Percentiles rank a stretch among this genome's conserved stretches.
Evolutionary conservation across 495 filamentous ascomycete genomes (phyloP).

Genomic region (Penicillium roqueforti): DNA sequence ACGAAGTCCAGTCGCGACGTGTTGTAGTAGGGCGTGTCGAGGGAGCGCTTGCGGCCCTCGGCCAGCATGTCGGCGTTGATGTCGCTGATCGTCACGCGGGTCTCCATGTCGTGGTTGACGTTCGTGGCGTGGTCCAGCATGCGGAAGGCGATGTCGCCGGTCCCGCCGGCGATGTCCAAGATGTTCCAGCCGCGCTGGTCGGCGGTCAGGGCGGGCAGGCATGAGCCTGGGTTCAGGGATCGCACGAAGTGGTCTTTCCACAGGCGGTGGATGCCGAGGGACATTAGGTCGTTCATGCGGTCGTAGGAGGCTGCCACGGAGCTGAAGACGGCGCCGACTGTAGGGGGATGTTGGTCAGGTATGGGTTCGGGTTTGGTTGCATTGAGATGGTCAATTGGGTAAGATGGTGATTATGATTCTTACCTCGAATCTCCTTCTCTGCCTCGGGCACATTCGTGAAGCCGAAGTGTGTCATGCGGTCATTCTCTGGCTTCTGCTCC

Average conservation of each 20-base stretch:
- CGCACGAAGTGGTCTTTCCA: slow-evolving; percentile 99
- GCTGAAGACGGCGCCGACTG: slow-evolving; percentile 88
- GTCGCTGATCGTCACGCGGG: slow-evolving; percentile 83
- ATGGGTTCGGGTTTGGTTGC: not conserved
- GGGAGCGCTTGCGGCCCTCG: slow-evolving; percentile 75
- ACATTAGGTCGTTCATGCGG: slow-evolving; percentile 99
- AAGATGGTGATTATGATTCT: slow-evolving; percentile 8
- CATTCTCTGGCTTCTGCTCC: slow-evolving; percentile 43
- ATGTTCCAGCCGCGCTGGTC: slow-evolving; percentile 62
- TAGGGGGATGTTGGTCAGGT: slow-evolving; percentile 17
- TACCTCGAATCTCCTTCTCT: slow-evolving; percentile 74
- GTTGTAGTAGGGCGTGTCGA: slow-evolving; percentile 54
- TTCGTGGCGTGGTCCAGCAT: slow-evolving; percentile 84
- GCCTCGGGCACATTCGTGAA: slow-evolving; percentile 82
- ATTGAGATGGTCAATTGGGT: not conserved
- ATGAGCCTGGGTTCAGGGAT: slow-evolving; percentile 79
- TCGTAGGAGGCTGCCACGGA: slow-evolving; percentile 91
- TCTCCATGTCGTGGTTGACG: slow-evolving; percentile 73
- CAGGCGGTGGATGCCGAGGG: slow-evolving; percentile 88
- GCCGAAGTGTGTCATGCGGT: slow-evolving; percentile 85
- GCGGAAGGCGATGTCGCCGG: slow-evolving; percentile 96
- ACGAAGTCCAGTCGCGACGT: slow-evolving; percentile 66
- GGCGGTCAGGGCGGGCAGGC: slow-evolving; percentile 45
- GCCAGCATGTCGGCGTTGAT: slow-evolving; percentile 94
- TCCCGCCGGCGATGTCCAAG: slow-evolving; percentile 95